phyloP scores from a whole-genome alignment of 2,329 filamentous ascomycete species.

The Cladosporium halotolerans region DNA sequence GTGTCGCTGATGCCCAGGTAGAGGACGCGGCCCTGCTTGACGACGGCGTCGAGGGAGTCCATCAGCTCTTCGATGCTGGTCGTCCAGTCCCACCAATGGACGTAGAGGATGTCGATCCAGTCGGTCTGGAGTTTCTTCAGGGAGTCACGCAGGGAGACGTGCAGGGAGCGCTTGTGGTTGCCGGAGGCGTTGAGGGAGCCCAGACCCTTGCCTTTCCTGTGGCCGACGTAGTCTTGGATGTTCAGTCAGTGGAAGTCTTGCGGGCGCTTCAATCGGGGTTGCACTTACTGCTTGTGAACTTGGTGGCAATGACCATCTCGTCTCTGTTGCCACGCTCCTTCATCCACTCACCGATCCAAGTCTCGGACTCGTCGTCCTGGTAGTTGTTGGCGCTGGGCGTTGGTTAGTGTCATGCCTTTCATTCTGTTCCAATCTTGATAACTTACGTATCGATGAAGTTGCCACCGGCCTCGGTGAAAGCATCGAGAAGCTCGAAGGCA shows the following conservation, averaged over 20 bases:
- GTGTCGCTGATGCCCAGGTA: constrained; percentile 42
- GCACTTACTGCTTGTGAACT: constrained; percentile 37
- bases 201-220: constrained; percentile 13
- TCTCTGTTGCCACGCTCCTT: constrained; percentile 38
- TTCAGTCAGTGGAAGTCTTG: not conserved
- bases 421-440: not conserved
- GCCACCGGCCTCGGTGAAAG: constrained; percentile 58
- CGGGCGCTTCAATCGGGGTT: not conserved
- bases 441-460: constrained; percentile 60
- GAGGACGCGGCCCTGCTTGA: constrained; percentile 37
- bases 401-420: not conserved
- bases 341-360: constrained; percentile 47
- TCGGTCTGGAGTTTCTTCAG: constrained; percentile 55
- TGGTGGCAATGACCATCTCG: constrained; percentile 50
- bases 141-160: constrained; percentile 39
- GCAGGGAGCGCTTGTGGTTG: constrained; percentile 57
- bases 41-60: constrained; percentile 48
- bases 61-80: constrained; percentile 61
- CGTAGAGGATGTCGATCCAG: constrained; percentile 56
- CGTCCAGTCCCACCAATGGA: constrained; percentile 57
- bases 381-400: constrained; percentile 28
- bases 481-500: constrained; percentile 59
- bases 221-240: constrained; percentile 6
- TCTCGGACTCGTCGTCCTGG: constrained; percentile 30
- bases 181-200: constrained; percentile 47